phyloP scores from a whole-genome alignment of 2,329 filamentous ascomycete genomes.

The Colletotrichum endophyticum region DNA sequence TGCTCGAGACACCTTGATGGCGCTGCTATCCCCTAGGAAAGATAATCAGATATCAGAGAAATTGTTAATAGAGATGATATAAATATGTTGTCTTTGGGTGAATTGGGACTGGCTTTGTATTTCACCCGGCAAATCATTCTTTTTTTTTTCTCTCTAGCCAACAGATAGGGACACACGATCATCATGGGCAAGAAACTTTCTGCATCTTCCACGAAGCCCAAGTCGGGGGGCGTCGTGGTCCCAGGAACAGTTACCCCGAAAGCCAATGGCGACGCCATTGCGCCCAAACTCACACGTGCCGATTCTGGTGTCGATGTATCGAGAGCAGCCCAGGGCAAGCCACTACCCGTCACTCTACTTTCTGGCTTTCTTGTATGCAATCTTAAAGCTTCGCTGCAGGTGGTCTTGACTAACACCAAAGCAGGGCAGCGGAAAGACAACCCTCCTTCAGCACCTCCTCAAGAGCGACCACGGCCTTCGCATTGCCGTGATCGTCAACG shows the following conservation, averaged over 20 bases:
- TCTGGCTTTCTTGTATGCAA: constrained; percentile 60
- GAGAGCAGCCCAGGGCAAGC: constrained; percentile 2
- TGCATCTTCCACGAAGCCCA: not conserved
- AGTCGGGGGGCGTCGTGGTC: not conserved
- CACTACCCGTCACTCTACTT: constrained; percentile 63
- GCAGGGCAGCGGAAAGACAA: constrained; percentile 74
- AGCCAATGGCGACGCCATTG: not conserved
- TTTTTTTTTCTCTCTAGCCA: too few species aligned
- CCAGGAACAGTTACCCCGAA: not conserved
- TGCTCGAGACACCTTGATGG: constrained; percentile 12
- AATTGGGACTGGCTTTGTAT: not conserved
- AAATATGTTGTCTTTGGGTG: not conserved
- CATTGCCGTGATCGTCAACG: constrained; percentile 77
- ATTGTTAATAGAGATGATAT: not conserved
- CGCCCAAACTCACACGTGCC: constrained; percentile 1
- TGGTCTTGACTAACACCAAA: not conserved
- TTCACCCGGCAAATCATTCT: not conserved
- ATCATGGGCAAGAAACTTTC: constrained; percentile 11
- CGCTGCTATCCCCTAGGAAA: not conserved
- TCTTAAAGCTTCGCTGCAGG: not conserved
- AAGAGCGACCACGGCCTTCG: constrained; percentile 69
- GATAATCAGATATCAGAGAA: not conserved
- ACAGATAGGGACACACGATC: not conserved
- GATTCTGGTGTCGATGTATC: constrained; percentile 10
- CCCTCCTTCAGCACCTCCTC: constrained; percentile 71